Evolutionary conservation across 768 basidiomycete species (phyloP).

Genomic region (Suillus luteus): DNA sequence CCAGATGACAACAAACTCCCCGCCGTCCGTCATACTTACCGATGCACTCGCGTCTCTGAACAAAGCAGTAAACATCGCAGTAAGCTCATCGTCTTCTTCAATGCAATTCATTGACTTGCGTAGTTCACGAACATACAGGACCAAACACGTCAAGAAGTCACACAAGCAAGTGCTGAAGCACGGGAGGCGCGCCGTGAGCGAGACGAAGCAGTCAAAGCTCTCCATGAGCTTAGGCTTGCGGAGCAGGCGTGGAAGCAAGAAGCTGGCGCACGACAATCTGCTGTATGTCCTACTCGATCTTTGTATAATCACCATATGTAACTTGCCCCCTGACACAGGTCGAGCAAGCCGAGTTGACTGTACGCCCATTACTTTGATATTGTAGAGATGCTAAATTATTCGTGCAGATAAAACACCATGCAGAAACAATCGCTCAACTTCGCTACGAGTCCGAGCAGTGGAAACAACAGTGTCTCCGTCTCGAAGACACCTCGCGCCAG

Average conservation of each 20-base stretch:
- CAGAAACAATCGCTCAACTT: constrained; percentile 60
- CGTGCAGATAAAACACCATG: constrained; percentile 55
- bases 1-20: constrained; percentile 29
- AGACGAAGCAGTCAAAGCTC: constrained; percentile 47
- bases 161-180: constrained; percentile 47
- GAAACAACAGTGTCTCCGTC: constrained; percentile 63
- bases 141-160: constrained; percentile 54
- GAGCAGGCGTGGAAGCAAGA: constrained; percentile 51
- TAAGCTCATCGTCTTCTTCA: constrained; percentile 24
- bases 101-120: constrained; percentile 4
- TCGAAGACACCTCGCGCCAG: constrained; percentile 46
- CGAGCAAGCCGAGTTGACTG: constrained; percentile 58
- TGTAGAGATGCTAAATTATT: background rate
- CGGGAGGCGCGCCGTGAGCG: constrained; percentile 53
- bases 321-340: constrained; percentile 36
- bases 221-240: constrained; percentile 48
- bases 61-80: constrained; percentile 42
- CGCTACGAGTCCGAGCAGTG: constrained; percentile 68
- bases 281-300: constrained; percentile 42
- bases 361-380: constrained; percentile 30
- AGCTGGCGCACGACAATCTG: constrained; percentile 41
- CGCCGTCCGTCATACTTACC: constrained; percentile 39
- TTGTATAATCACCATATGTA: constrained; percentile 17
- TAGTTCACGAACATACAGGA: constrained; percentile 60
- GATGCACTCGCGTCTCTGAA: constrained; percentile 45